Evolutionary conservation across 306 rosid species (phyloP).

Genomic region (Medicago lupulina): DNA sequence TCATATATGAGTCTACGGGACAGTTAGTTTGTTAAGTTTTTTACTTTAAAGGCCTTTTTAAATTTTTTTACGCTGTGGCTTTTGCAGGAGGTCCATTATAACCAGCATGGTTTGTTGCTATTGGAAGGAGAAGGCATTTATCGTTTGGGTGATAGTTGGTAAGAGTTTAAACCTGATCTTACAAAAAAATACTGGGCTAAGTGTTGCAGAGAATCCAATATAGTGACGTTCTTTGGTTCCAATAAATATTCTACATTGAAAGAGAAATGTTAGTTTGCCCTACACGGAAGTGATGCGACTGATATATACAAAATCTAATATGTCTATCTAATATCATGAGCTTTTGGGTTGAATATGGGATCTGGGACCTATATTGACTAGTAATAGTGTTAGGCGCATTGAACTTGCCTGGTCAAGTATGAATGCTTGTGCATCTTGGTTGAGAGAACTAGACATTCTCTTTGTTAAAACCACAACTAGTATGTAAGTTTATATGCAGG

Average conservation of each 20-base stretch:
- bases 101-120: slow-evolving; percentile 92
- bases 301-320: slow-evolving; percentile 24
- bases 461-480: too few species aligned
- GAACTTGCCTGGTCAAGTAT: slow-evolving; percentile 15
- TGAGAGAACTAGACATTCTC: too few species aligned
- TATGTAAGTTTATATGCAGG: too few species aligned
- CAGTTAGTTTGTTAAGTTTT: background rate
- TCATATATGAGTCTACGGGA: background rate
- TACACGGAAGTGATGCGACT: slow-evolving; percentile 5
- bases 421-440: background rate
- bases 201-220: slow-evolving; percentile 27
- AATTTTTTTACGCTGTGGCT: slow-evolving; percentile 32
- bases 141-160: slow-evolving; percentile 94
- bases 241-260: slow-evolving; percentile 33
- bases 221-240: slow-evolving; percentile 33
- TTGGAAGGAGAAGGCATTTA: slow-evolving; percentile 96
- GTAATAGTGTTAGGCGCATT: slow-evolving; percentile 12
- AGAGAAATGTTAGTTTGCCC: slow-evolving; percentile 30
- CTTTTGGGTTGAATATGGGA: slow-evolving; percentile 30
- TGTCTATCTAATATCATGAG: slow-evolving; percentile 2
- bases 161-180: slow-evolving; percentile 44
- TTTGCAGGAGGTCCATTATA: slow-evolving; percentile 92
- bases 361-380: slow-evolving; percentile 26
- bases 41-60: background rate
- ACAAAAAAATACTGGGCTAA: slow-evolving; percentile 24